Base-by-base conservation (phyloP, 106 monocot genomes). In the Alisma plantagoaquatica region DNA sequence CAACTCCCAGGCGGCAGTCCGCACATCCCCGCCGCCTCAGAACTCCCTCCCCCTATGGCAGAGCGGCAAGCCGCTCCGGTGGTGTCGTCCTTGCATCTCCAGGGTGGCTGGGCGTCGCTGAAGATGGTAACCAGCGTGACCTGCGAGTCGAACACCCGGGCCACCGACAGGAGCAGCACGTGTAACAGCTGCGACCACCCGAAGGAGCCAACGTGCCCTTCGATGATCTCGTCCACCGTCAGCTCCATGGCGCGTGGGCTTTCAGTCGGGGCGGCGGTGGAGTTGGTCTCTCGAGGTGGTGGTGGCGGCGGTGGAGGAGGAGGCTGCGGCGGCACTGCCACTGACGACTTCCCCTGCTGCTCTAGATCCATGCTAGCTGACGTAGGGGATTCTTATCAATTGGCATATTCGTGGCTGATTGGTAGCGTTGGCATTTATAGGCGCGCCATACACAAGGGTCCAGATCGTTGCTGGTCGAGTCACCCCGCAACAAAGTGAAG, bases 121-220 rank as follows among this genome's bases (percentile, higher is more conserved):
- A 88, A 88, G 22, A 88, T 73, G 10, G 87, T 88, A 20, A 82
- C 57, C 21, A 88, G 60, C 12, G 87, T 88, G 69, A 63, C 66
- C 60, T 88, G 87, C 0, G 82, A 68, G 44, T 88, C 87, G 26
- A 88, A 88, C 2, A 73, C 69, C 78, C 87, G 75, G 2, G 87
- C 78, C 0, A 88, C n/a, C 21, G 87, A 82, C 6, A 83, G 75
- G 30, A 88, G 42, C 57, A 88, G 67, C 20, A 79, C 78, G 0
- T 88, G 87, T 2, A 88, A 14, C 1, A 88, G 27, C 53, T 88
- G 87, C 6, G 82, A 41, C 41, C 59, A 59, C 42, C 87, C 87
- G 38, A 88, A 63, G 0, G 78, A 62, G 0, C 87, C 87, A 0
- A 88, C 75, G 50, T 88, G 79, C 16, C 73, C 18, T 44, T 88